A percentile compares a stretch with the other conserved stretches of the same genome.
Evolutionary conservation across 2,329 filamentous ascomycete genomes (phyloP).

Genomic region (Aciculosporium take): DNA sequence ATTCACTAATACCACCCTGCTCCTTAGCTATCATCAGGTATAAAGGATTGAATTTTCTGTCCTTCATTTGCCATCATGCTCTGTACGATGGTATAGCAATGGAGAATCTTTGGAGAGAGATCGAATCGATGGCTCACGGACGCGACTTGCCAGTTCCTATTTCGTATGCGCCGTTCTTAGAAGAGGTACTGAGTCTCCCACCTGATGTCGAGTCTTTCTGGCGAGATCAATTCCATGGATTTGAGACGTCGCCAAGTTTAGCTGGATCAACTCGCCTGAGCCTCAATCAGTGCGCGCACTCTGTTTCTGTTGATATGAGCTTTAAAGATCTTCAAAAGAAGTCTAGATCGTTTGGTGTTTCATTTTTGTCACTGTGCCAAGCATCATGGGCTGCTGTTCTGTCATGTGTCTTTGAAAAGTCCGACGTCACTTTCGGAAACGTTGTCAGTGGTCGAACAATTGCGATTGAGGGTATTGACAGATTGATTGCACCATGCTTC

Average conservation of each 20-base stretch:
- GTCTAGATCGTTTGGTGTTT: conserved; percentile 39
- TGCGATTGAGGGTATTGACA: conserved; percentile 49
- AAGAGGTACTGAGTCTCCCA: conserved; percentile 36
- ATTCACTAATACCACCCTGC: conserved; percentile 30
- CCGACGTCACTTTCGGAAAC: conserved; percentile 76
- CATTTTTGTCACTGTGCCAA: conserved; percentile 55
- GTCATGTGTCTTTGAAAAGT: conserved; percentile 34
- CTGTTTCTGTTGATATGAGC: conserved; percentile 19
- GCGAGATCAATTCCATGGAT: conserved; percentile 38
- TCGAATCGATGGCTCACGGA: conserved; percentile 44
- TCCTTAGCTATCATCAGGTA: conserved; percentile 28
- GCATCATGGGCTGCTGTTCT: conserved; percentile 58
- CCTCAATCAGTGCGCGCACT: conserved; percentile 17
- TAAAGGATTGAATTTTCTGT: conserved; percentile 23
- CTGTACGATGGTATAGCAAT: conserved; percentile 79
- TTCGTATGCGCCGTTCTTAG: conserved; percentile 50
- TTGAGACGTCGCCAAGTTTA: conserved; percentile 23
- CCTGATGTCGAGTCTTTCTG: conserved; percentile 49
- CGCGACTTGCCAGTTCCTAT: conserved; percentile 32
- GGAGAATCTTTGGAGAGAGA: conserved; percentile 50
- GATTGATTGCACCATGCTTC: conserved; percentile 78
- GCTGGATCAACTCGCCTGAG: conserved; percentile 9
- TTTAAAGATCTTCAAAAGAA: conserved; percentile 32
- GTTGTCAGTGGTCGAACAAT: conserved; percentile 66
- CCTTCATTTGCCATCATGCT: conserved; percentile 57